Conservation (phyloP, 306 rosid genomes). For the Rosa chinensis region DNA sequence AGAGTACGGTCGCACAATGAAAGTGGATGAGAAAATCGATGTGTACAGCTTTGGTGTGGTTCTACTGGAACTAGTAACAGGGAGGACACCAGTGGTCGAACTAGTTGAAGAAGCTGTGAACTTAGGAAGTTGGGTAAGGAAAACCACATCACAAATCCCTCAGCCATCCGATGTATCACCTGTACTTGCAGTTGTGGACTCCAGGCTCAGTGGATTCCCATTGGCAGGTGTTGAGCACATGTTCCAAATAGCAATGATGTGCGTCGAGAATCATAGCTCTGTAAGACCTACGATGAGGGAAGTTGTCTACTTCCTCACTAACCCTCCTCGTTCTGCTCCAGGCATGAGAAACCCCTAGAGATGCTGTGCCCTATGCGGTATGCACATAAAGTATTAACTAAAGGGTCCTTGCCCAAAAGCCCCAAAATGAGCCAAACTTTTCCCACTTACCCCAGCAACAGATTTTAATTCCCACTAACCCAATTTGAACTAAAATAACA, state of each 20-base stretch:
- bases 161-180: slow-evolving; percentile 10
- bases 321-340: slow-evolving; percentile 52
- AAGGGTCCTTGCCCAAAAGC: no score
- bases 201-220: background rate
- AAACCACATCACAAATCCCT: slow-evolving; percentile 36
- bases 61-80: slow-evolving; percentile 75
- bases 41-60: slow-evolving; percentile 94
- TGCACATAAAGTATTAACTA: background rate
- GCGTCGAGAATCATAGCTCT: slow-evolving; percentile 67
- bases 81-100: slow-evolving; percentile 81
- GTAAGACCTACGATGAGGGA: slow-evolving; percentile 88
- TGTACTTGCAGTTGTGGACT: background rate
- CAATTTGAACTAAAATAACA: no score
- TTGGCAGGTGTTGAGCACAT: slow-evolving; percentile 39
- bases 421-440: no score
- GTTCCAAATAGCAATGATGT: slow-evolving; percentile 86
- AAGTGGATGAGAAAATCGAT: slow-evolving; percentile 90
- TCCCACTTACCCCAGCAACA: no score
- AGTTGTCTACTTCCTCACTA: slow-evolving; percentile 79
- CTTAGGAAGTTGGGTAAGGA: slow-evolving; percentile 77
- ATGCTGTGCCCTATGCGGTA: background rate
- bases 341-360: slow-evolving; percentile 42
- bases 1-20: slow-evolving; percentile 89
- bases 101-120: slow-evolving; percentile 82
- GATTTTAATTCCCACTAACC: no score